Base-by-base conservation (phyloP, 1,284 basidiomycete species). In the Austroboletus novae-zelandiae region DNA sequence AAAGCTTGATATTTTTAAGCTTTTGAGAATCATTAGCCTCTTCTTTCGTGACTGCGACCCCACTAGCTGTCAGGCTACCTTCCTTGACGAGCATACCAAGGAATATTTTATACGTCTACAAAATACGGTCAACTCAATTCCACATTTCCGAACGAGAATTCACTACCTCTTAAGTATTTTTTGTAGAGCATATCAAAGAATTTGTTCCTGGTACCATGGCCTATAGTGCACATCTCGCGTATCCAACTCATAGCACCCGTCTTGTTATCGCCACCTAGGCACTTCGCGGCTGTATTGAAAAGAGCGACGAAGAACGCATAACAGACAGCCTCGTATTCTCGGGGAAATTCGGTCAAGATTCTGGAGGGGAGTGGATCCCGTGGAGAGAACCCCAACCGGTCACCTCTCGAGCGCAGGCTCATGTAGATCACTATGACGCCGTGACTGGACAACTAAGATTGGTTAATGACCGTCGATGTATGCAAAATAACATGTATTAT, bases 381-480 rank as follows among this genome's bases (percentile, higher is more conserved):
- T 0, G 1, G 0, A 13, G 58, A 58, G 17, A 62, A 61, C 5
- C 46, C 23, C 1, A 30, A 5, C 6, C 3, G 18, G 13, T 51
- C 55, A 0, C 5, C 7, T 5, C 43, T 18, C 1, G 1, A 40
- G 5, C 56, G 42, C 7, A 63, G 6, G 42, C 63, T 63, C 46
- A 61, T 56, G 42, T 61, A 63, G 4, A 63, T 36, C 0, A 62
- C 59, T 4, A 57, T 27, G 4, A 56, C 47, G 1, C 34, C 39
- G n/a, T 56, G 52, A 39, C 36, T 53, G 23, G 40, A 9, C n/a
- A 62, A 34, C 59, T 61, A 14, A 1, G 1, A 4, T 27, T 9
- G 1, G 25, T 37, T 59, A 51, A 45, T 1, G 4, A 13, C 1
- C 11, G 8, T 3, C 8, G 2, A 34, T 17, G 2, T 9, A 10